Evolutionary conservation across 2,329 filamentous ascomycete species (phyloP), one percentile per base, ranked within the genome.

Genomic region (Dactylellina parvicollis): DNA sequence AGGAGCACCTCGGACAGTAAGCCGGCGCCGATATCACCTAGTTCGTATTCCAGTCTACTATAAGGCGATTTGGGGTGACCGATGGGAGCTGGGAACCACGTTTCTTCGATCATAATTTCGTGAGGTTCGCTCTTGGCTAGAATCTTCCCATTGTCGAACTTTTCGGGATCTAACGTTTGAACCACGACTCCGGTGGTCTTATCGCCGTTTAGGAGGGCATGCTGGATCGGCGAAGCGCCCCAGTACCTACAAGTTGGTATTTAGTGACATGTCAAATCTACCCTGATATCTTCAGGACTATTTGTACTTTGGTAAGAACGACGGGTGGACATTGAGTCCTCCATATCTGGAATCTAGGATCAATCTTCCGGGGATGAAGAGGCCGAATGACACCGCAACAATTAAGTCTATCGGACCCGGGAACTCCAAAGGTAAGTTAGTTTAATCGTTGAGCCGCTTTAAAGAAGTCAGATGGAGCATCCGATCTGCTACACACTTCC

Each of bases 251-350:
- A 38, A 64, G 59, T 54, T 7, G 14, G 3, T 12, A 30, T 18
- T 32, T 28, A 30, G 18, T 20, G 4, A 28, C 12, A 38, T 14
- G 16, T 38, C 4, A 9, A 38, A 14, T 9, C 34, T 38, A 38
- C 34, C 4, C 34, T 38, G 28, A n/a, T 46, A 34, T 24, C 2
- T 10, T 16, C 20, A 36, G 20, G 42, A 24, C 18, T 36, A 4
- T 4, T 79, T 83, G 76, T 83, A 91, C 88, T 95, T 90, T 2
- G 93, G 94, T 12, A 99, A 85, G 26, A 97, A 82, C 0, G 94
- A 98, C 0, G 95, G 95, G 79, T 99, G 95, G 1, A 99, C 85
- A 80, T 99, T 99, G 2, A 99, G 82, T 0, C 95, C 95, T 44
- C 93, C 93, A 81, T 96, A 96, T 77, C 86, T 87, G 22, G 90